These are phyloP conservation scores for Cyberlindnera mississippiensis DNA, from an alignment of 805 yeast genomes.

Conservation along the genomic window DNA sequence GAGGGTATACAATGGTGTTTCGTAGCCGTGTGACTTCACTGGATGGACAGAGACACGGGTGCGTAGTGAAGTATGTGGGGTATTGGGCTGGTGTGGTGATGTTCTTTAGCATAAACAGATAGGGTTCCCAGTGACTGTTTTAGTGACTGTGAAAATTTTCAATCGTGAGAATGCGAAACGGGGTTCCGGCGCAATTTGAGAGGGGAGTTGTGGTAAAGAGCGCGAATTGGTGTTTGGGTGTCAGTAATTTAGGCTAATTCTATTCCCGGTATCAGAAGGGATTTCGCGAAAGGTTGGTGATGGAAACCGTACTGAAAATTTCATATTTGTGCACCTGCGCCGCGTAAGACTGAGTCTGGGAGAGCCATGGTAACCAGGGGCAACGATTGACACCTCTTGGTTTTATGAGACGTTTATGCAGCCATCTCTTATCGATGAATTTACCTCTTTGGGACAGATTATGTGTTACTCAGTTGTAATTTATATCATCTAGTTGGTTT, in stretches of 20 bases:
- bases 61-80: neutral
- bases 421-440: slow-evolving; percentile 8
- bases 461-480: no score
- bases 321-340: neutral
- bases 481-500: no score
- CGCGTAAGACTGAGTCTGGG: neutral
- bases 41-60: neutral
- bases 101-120: slow-evolving; percentile 16
- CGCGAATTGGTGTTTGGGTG: slow-evolving; percentile 5
- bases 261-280: slow-evolving; percentile 4
- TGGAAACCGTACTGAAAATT: slow-evolving; percentile 1
- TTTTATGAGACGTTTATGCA: no score
- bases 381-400: no score
- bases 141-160: slow-evolving; percentile 32
- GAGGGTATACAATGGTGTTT: no score
- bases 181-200: neutral
- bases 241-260: neutral
- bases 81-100: slow-evolving; percentile 21
- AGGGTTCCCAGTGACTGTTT: slow-evolving; percentile 26
- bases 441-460: slow-evolving; percentile 12
- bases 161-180: slow-evolving; percentile 1
- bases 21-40: neutral
- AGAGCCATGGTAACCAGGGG: neutral
- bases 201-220: neutral
- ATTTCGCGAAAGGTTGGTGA: slow-evolving; percentile 12